These are phyloP conservation scores for Globisporangium rhizosaccharum DNA, from an alignment of 352 stramenopile species.

Conservation along the genomic window DNA sequence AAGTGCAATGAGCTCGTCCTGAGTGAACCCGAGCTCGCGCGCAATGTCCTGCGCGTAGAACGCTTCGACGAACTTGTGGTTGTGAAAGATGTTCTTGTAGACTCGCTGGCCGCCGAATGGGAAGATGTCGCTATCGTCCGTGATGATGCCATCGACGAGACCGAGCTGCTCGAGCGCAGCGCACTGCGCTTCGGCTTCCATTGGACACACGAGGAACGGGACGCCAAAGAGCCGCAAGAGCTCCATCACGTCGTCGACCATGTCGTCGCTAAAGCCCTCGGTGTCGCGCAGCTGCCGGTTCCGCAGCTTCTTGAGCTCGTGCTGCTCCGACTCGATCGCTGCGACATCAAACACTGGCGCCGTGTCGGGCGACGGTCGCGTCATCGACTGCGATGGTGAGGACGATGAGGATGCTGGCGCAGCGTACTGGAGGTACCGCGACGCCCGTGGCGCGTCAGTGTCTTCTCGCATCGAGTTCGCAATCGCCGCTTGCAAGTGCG, in stretches of 20 bases:
- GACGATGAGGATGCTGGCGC: neutral
- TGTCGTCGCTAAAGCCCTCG: conserved; percentile 96
- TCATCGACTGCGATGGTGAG: neutral
- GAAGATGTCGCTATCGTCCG: conserved; percentile 95
- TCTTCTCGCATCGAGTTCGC: conserved; percentile 30
- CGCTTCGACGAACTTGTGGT: conserved; percentile 98
- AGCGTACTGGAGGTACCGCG: conserved; percentile 48
- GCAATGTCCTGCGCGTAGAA: conserved; percentile 93
- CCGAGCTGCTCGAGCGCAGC: conserved; percentile 93
- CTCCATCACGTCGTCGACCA: conserved; percentile 96
- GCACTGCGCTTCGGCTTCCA: conserved; percentile 99
- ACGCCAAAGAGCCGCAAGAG: conserved; percentile 97
- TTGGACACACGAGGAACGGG: conserved; percentile 98
- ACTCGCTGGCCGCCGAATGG: conserved; percentile 93
- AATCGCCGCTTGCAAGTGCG: conserved; percentile 27
- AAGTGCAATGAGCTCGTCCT: conserved; percentile 88
- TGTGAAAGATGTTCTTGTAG: conserved; percentile 99
- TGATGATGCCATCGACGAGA: conserved; percentile 98
- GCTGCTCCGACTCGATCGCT: conserved; percentile 49
- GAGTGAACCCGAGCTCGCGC: conserved; percentile 89
- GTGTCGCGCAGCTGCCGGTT: conserved; percentile 85
- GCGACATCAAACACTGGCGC: conserved; percentile 22
- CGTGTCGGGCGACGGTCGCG: neutral
- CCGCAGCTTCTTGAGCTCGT: conserved; percentile 70
- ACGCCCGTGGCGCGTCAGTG: conserved; percentile 10